Conservation (phyloP, 257 asterid species). For the Solanum appendiculatum region DNA sequence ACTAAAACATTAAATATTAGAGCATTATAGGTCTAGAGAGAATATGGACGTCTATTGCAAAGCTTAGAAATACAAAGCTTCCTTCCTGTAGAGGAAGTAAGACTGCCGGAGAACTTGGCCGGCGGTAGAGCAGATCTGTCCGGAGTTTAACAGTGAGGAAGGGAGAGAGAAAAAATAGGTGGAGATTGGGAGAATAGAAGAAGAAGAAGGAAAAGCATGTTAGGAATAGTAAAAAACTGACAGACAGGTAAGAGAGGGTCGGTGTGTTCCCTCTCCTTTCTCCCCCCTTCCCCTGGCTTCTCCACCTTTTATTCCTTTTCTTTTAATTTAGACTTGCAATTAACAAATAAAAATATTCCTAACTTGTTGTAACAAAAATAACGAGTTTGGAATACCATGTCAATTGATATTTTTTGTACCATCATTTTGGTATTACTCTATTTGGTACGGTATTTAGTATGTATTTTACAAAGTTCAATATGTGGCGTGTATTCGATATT, state of each 20-base stretch:
- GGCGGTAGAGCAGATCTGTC: neutral
- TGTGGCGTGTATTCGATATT: neutral
- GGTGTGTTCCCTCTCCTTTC: neutral
- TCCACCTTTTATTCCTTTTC: neutral
- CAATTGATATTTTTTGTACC: neutral
- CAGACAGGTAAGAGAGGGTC: slow-evolving; percentile 2
- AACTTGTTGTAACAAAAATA: neutral
- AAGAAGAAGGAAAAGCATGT: neutral
- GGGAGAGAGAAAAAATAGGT: neutral
- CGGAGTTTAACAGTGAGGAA: neutral
- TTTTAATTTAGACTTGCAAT: neutral
- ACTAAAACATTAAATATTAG: neutral
- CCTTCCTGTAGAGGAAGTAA: neutral
- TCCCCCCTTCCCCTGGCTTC: neutral
- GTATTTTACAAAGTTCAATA: neutral
- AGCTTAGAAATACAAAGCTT: neutral
- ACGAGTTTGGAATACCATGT: neutral
- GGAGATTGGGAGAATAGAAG: neutral
- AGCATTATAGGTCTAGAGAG: neutral
- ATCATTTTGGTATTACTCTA: neutral
- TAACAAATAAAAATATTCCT: neutral
- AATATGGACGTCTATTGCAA: neutral
- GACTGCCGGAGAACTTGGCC: neutral
- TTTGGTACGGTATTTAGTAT: neutral
- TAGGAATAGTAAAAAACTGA: neutral